A percentile compares a stretch with the other conserved stretches of the same genome.
phyloP scores from a whole-genome alignment of 176 grass and related monocot species.

The Oryza nivara region DNA sequence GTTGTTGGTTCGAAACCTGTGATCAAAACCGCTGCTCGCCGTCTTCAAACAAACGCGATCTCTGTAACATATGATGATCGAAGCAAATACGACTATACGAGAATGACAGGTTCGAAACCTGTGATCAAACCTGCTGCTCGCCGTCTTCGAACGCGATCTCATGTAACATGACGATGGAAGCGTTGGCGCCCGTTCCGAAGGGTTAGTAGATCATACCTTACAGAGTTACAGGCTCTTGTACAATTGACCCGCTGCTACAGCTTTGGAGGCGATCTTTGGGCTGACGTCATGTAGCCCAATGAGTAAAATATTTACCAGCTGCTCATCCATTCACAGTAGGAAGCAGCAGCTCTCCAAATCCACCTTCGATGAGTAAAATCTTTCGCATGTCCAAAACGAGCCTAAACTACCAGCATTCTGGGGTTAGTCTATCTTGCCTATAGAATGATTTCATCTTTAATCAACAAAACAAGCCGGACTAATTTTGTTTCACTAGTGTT shows the following conservation, averaged over 20 bases:
- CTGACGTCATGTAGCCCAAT: too few relatives aligned
- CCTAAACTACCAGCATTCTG: background rate
- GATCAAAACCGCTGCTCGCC: background rate
- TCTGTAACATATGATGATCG: too few relatives aligned
- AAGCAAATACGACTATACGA: too few relatives aligned
- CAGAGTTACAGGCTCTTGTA: too few relatives aligned
- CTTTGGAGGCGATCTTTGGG: too few relatives aligned
- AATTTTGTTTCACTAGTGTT: background rate
- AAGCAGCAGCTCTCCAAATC: background rate
- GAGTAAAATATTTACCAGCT: too few relatives aligned
- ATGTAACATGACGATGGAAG: background rate
- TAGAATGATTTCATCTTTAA: background rate
- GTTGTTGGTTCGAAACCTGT: background rate
- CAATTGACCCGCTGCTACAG: too few relatives aligned
- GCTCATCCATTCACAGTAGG: too few relatives aligned
- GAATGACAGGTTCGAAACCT: background rate
- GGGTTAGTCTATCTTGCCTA: background rate
- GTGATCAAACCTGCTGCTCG: background rate
- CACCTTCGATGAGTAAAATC: background rate
- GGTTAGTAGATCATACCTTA: too few relatives aligned
- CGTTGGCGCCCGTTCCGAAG: too few relatives aligned
- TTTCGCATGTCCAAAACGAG: background rate
- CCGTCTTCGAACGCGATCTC: background rate
- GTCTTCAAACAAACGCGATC: too few relatives aligned
- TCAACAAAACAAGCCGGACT: background rate